Conservation (phyloP, 2,329 filamentous ascomycete genomes). For the Scytalidium sp. region DNA sequence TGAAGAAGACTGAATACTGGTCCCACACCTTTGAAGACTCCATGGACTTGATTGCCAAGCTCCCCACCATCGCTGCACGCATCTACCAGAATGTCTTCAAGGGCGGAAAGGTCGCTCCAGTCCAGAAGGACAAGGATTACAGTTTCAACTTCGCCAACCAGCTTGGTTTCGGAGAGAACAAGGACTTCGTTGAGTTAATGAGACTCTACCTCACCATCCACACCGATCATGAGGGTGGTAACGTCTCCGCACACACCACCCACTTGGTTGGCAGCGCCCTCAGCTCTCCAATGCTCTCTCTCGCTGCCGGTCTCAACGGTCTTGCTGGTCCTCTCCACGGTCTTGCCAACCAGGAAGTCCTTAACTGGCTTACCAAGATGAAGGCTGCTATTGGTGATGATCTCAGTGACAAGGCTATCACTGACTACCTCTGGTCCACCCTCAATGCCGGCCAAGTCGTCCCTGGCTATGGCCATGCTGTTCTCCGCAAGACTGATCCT, state of each 20-base stretch:
- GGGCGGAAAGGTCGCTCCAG: slow-evolving; percentile 93
- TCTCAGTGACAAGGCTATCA: slow-evolving; percentile 94
- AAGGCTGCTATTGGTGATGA: slow-evolving; percentile 93
- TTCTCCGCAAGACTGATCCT: slow-evolving; percentile 99
- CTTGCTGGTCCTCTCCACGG: slow-evolving; percentile 97
- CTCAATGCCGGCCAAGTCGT: slow-evolving; percentile 95
- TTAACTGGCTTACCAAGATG: slow-evolving; percentile 99
- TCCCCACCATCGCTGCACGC: slow-evolving; percentile 93
- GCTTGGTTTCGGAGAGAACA: slow-evolving; percentile 93
- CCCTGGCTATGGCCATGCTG: slow-evolving; percentile 96
- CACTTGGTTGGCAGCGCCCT: slow-evolving; percentile 96
- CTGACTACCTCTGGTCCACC: slow-evolving; percentile 97
- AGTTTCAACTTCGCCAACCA: slow-evolving; percentile 99
- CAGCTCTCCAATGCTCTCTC: slow-evolving; percentile 95
- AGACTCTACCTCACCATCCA: slow-evolving; percentile 99
- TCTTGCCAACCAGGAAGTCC: slow-evolving; percentile 98
- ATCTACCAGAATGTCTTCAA: slow-evolving; percentile 99
- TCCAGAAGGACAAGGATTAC: slow-evolving; percentile 99
- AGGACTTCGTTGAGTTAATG: slow-evolving; percentile 97
- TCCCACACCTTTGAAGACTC: slow-evolving; percentile 98
- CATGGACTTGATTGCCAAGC: slow-evolving; percentile 99
- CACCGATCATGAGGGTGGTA: slow-evolving; percentile 99
- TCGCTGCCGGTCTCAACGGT: slow-evolving; percentile 96
- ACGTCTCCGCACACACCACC: slow-evolving; percentile 97
- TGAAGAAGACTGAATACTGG: slow-evolving; percentile 99